Evolutionary conservation across 2,329 filamentous ascomycete species (phyloP), one percentile per base, ranked within the genome.

Genomic region (Aspergillus pseudoviridinutans): DNA sequence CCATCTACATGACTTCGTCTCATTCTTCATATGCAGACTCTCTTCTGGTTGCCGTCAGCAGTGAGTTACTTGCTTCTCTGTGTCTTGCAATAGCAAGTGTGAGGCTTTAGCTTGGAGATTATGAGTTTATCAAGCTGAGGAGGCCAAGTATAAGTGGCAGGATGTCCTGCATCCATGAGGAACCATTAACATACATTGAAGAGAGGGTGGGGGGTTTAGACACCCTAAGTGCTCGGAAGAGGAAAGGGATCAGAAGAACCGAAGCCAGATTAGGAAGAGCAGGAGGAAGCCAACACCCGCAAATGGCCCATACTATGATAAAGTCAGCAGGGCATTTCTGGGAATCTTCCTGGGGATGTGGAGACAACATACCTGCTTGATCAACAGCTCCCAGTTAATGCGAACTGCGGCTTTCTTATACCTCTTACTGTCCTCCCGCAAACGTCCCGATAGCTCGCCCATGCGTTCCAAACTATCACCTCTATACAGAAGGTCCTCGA

Each of bases 331-430:
- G n/a, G 6, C 25, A 5, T 53, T 52, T 25, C 24, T 27, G 17
- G 24, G 27, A 46, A 58, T 49, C 29, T 38, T 20, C 32, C 32
- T 3, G 10, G 25, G 28, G 12, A 54, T 35, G 49, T 41, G 49
- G 47, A 29, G 22, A 14, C 44, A 22, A 70, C 79, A 70, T 64
- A 85, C 83, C 78, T 97, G 93, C 82, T 97, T 97, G 61, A 97
- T 65, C 73, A 99, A 79, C 73, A 97, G 78, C 75, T 99, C 93
- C 95, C 94, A 99, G 75, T 99, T 99, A 75, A 99, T 99, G 71
- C 89, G 84, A 56, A 96, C 92, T 1, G 94, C 94, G 3, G 94
- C 94, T 72, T 89, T 87, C 70, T 89, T 86, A 78, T 99, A 99
- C 78, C 96, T 97, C 75, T 88, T 91, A 74, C 89, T 94, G 72